Percentiles rank a stretch among this genome's conserved stretches.
phyloP scores from a whole-genome alignment of 257 asterid species.

The Nicotiana sylvestris region DNA sequence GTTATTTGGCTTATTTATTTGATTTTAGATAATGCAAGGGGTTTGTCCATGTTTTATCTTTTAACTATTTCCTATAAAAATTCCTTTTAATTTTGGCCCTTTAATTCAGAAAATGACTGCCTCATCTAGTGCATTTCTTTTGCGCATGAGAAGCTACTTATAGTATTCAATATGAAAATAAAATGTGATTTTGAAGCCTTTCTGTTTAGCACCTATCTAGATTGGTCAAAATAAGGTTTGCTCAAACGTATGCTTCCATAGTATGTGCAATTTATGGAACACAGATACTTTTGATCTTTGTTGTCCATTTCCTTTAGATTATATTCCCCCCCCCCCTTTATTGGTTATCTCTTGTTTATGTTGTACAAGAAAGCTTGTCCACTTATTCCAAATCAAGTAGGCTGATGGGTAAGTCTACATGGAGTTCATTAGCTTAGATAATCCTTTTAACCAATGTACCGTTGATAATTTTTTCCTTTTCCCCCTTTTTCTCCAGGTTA shows the following conservation, averaged over 20 bases:
- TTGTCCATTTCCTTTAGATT: neutral
- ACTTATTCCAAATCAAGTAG: neutral
- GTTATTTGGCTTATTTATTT: neutral
- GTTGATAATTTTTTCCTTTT: neutral
- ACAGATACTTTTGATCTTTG: neutral
- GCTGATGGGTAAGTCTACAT: neutral
- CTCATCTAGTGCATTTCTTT: neutral
- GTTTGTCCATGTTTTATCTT: neutral
- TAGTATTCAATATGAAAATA: neutral
- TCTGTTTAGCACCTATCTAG: neutral
- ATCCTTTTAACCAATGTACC: neutral
- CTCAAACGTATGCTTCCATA: neutral
- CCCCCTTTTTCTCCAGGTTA: slow-evolving; percentile 38
- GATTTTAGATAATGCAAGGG: neutral
- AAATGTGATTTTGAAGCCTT: neutral
- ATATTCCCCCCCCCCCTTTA: neutral
- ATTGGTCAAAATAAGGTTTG: neutral
- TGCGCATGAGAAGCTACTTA: neutral
- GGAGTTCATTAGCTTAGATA: neutral
- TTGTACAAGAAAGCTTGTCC: neutral
- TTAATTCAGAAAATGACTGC: neutral
- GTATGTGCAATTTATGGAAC: neutral
- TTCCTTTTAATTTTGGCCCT: neutral
- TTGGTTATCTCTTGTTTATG: neutral
- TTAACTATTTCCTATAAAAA: neutral